phyloP scores from a whole-genome alignment of 2,329 filamentous ascomycete genomes.

The Ceratocystis cubensis region DNA sequence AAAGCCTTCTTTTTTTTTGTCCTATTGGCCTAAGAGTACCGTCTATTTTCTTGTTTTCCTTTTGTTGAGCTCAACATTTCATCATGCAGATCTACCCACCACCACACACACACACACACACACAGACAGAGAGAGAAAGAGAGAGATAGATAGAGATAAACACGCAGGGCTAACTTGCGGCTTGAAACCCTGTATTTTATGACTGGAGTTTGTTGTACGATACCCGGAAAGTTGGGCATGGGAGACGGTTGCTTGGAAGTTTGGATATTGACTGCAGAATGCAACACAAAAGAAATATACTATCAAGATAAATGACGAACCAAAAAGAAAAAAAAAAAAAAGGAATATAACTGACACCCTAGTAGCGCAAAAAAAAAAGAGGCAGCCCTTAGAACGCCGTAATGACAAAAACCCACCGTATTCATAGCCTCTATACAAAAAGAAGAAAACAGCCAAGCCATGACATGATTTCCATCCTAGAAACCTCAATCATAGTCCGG shows the following conservation, averaged over 20 bases:
- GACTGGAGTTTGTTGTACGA: constrained; percentile 16
- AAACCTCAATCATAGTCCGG: background rate
- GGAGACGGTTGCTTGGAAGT: constrained; percentile 3
- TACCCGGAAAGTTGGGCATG: constrained; percentile 17
- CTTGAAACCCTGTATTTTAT: constrained; percentile 1
- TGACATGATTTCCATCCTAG: background rate
- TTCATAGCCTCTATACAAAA: background rate
- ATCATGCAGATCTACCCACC: background rate
- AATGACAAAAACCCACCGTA: constrained; percentile 3
- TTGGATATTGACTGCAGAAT: background rate
- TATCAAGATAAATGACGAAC: background rate
- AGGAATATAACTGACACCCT: background rate
- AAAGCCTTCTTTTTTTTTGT: background rate
- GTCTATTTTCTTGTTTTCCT: background rate
- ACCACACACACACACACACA: too few relatives aligned
- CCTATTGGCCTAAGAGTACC: background rate
- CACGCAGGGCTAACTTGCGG: background rate
- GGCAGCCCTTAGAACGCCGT: constrained; percentile 1
- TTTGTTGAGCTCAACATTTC: background rate
- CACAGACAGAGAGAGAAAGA: too few relatives aligned
- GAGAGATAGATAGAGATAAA: background rate
- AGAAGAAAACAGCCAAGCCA: background rate
- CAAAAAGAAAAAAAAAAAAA: background rate
- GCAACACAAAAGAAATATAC: background rate
- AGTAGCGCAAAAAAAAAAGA: background rate